Base-by-base conservation (phyloP, 2,329 filamentous ascomycete genomes). In the Teratosphaeria pseudoeucalypti region DNA sequence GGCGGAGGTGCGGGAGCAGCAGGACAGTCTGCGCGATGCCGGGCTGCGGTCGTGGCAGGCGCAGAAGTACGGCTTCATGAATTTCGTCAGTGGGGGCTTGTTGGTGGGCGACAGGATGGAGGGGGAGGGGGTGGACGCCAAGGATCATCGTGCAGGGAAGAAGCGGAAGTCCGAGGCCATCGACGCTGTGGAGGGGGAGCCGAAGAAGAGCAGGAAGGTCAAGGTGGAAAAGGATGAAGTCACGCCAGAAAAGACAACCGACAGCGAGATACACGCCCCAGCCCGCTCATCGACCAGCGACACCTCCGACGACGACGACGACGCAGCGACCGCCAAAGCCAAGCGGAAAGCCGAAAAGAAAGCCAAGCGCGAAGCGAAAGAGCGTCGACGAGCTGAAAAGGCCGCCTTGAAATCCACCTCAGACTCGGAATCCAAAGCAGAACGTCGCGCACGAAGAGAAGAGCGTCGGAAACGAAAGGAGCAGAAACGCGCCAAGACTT, bases 21-120 rank as follows among this genome's bases (percentile, higher is more conserved):
- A 85, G 71, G 81, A 84, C 68, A 81, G 81, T 54, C 80, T 86
- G 65, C 82, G 88, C 59, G 85, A 89, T 67, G 76, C 88, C 52
- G 88, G 88, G 77, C 81, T 89, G 68, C 85, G 84, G 63, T 77
- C 85, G 54, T 95, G 91, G 71, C 82, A 89, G 58, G 85, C 87
- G 66, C 81, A 83, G 68, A 89, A 86, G 73, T 92, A 86, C 76
- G 91, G 91, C 0, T 80, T 82, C 10, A 89, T 96, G 80, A 84
- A 86, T 55, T 99, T 99, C 73, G 87, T 99, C 27, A 85, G 81
- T 60, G 94, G 90, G n/a, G 94, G 92, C 0, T 81, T 91, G 59
- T 70, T 87, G 63, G 79, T 83, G 5, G 83, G 83, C 12, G 82
- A 85, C 61, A 80, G 81, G 69, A 77, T 80, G 59, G 75, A 81